Evolutionary conservation across 179 eudicot species (phyloP), one percentile per base, ranked within the genome.

Genomic region (Vitellaria paradoxa): DNA sequence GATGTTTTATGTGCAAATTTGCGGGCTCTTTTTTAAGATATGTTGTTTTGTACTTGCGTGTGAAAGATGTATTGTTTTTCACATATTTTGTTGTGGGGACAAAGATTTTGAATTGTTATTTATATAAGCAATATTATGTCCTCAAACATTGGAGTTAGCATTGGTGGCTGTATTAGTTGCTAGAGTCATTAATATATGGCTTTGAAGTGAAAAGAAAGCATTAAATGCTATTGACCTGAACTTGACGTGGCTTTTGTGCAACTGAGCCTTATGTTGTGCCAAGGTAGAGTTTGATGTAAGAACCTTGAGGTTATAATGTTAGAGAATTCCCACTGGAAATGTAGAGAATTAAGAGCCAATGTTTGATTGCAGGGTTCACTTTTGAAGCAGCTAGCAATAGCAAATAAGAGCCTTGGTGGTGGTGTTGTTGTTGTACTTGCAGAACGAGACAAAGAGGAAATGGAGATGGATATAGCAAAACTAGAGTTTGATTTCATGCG

Each of bases 401-500:
- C 98, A 79, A 94, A 92, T 82, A 94, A 92, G 84, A 94, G 98
- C 85, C 82, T 94, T 75, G 98, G 98, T 68, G 97, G 97, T 14
- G 96, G 96, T 71, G 93, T 94, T 70, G 82, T 91, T 79, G 98
- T 94, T 78, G 97, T 94, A 81, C 96, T 94, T 76, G 97, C 97
- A 42, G 98, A 94, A 89, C 86, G 98, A 81, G 94, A 92, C 84
- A 94, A 92, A 82, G 96, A 94, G 84, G 93, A 92, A 82, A 94
- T 94, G 98, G 98, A 94, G 87, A 89, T 88, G 87, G 98, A 92
- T 81, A 92, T 92, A 56, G 90, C 90, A 70, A 94, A 88, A 83
- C 85, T 94, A 55, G 98, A 94, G 79, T 92, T 94, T 84, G 88
- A 90, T 80, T 91, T 92, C 81, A 94, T 94, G 98, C 96, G 98